Evolutionary conservation across 2,329 filamentous ascomycete genomes (phyloP), one percentile per base, ranked within the genome.

Genomic region (Colletotrichum orchidophilum): DNA sequence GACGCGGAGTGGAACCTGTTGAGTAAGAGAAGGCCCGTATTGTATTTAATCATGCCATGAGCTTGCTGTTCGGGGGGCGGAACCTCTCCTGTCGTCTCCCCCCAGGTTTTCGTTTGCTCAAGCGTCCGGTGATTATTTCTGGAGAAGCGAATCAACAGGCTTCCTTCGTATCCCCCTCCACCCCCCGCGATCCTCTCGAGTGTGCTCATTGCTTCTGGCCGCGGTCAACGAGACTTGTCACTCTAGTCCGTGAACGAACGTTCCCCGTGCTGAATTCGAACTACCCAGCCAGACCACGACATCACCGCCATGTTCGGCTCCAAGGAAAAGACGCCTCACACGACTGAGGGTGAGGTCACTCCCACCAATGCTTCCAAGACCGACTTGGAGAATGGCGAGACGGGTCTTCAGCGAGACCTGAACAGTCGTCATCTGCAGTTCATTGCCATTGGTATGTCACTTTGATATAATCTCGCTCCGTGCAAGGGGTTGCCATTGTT

Each of bases 381-480:
- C 31, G 82, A 84, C 73, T 73, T 83, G 74, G 82, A 83, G 77
- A 74, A 78, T 2, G 82, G 80, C 63, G 79, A 80, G 50, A 70
- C 71, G 21, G 74, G 80, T 49, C 78, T 84, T 42, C 80, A 83
- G 67, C 78, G 82, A 7, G 76, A 78, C 69, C 78, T 84, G 50
- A 72, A 75, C 60, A 77, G 80, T 50, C 81, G 83, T 49, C 85
- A 87, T 68, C 78, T 87, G 57, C 84, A 86, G 74, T 87, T 87
- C 78, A 85, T 87, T 67, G 85, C 85, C 73, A 85, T 87, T 27
- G 85, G 85, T 73, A 73, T 39, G 69, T 72, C 31, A 60, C 58
- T 46, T 46, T 29, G 33, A n/a, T 42, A 24, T 35, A 5, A 39
- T 24, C 42, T 35, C 27, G 15, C 55, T 9, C 42, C 6, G 26